Evolutionary conservation across 805 yeast genomes (phyloP).

Genomic region (Teunomyces funiuensis): DNA sequence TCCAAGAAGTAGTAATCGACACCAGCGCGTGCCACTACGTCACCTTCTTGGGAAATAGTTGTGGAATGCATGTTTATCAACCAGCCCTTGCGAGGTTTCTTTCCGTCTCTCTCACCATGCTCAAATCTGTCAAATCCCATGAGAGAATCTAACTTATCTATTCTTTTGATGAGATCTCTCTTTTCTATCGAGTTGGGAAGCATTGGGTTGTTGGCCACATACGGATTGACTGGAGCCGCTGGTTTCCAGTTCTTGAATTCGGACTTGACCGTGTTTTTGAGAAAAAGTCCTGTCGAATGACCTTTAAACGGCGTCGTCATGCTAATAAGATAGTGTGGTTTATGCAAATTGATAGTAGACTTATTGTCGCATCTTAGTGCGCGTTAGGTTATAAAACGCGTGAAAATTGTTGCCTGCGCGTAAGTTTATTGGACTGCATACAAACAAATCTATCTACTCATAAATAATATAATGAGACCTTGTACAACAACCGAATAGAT

Average conservation of each 20-base stretch:
- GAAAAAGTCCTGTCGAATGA: constrained; percentile 53
- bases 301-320: constrained; percentile 36
- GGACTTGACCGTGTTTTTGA: constrained; percentile 36
- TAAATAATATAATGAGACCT: constrained; percentile 69
- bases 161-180: constrained; percentile 54
- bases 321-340: background rate
- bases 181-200: constrained; percentile 40
- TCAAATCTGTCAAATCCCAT: constrained; percentile 89
- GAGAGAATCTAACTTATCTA: constrained; percentile 68
- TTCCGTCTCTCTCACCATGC: constrained; percentile 58
- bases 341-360: background rate
- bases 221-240: constrained; percentile 12
- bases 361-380: background rate
- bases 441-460: constrained; percentile 36
- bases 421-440: background rate
- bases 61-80: constrained; percentile 92
- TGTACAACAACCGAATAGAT: constrained; percentile 83
- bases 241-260: constrained; percentile 16
- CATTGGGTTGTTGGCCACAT: constrained; percentile 35
- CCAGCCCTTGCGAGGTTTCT: constrained; percentile 74
- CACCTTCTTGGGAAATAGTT: constrained; percentile 56
- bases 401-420: background rate
- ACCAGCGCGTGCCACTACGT: constrained; percentile 70
- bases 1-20: constrained; percentile 93
- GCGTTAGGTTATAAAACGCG: background rate